These are phyloP conservation scores for Sporothrix luriei DNA, from an alignment of 2,329 filamentous ascomycete genomes.

Conservation along the genomic window DNA sequence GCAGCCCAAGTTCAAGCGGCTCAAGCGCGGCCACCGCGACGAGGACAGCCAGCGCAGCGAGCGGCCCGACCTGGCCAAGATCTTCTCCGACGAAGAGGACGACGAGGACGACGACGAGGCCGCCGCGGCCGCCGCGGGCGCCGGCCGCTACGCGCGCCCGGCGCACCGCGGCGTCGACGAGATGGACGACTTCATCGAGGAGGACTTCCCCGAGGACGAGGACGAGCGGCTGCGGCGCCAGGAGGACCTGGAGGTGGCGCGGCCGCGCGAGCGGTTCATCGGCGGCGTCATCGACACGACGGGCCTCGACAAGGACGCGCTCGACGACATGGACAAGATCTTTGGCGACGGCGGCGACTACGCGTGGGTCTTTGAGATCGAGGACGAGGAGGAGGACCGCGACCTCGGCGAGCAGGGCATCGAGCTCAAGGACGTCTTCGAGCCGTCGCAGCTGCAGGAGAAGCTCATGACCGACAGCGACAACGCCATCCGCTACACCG, in stretches of 20 bases:
- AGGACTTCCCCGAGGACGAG: slow-evolving; percentile 88
- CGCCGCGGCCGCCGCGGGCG: no score
- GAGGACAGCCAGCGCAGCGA: slow-evolving; percentile 67
- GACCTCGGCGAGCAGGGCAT: slow-evolving; percentile 79
- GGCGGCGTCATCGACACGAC: slow-evolving; percentile 74
- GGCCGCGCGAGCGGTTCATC: slow-evolving; percentile 72
- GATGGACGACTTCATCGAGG: slow-evolving; percentile 95
- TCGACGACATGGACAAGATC: slow-evolving; percentile 94
- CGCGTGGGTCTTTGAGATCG: slow-evolving; percentile 86
- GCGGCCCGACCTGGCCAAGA: slow-evolving; percentile 79
- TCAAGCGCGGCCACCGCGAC: slow-evolving; percentile 86
- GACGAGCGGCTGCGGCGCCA: slow-evolving; percentile 72
- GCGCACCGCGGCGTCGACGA: slow-evolving; percentile 70
- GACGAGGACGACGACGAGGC: slow-evolving; percentile 60
- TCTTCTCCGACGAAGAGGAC: slow-evolving; percentile 95
- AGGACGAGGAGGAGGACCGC: slow-evolving; percentile 81
- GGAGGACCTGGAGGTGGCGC: slow-evolving; percentile 86
- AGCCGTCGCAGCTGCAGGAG: slow-evolving; percentile 91
- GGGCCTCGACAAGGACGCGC: slow-evolving; percentile 84
- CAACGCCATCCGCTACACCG: slow-evolving; percentile 80
- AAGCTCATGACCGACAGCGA: slow-evolving; percentile 95
- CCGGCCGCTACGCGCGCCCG: slow-evolving; percentile 51
- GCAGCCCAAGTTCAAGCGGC: slow-evolving; percentile 89
- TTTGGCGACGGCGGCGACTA: slow-evolving; percentile 97
- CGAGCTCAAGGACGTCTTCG: slow-evolving; percentile 96